Conservation (phyloP, 306 rosid genomes). For the Prinsepia uniflora region DNA sequence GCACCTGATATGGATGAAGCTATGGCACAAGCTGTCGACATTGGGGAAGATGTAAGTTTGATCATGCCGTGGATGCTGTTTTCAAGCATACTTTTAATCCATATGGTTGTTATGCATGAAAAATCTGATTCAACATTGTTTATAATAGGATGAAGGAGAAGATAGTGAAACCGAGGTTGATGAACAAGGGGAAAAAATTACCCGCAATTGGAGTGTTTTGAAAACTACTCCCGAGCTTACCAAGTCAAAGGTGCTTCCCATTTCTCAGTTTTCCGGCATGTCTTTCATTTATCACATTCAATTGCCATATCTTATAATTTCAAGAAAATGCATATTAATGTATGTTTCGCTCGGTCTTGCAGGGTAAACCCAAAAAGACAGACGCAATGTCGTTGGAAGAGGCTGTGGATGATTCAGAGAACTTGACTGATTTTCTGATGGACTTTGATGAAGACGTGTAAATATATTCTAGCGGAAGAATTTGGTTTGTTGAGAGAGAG, state of each 20-base stretch:
- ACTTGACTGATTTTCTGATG: constrained; percentile 84
- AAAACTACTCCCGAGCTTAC: constrained; percentile 67
- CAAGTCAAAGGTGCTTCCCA: constrained; percentile 62
- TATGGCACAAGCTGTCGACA: constrained; percentile 88
- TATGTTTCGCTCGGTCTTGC: constrained; percentile 23
- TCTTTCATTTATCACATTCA: background rate
- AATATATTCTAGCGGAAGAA: background rate
- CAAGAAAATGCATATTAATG: background rate
- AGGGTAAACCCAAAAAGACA: constrained; percentile 71
- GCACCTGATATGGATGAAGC: constrained; percentile 81
- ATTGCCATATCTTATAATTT: constrained; percentile 22
- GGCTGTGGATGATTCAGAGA: constrained; percentile 76
- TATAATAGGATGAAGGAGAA: constrained; percentile 64
- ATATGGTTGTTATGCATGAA: constrained; percentile 13
- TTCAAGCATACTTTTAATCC: constrained; percentile 6
- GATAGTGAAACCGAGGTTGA: constrained; percentile 68
- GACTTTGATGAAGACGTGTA: constrained; percentile 70
- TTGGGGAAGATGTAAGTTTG: constrained; percentile 85
- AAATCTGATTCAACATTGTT: constrained; percentile 20
- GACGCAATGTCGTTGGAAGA: constrained; percentile 63
- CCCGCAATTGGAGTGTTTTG: constrained; percentile 88
- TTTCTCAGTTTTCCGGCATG: constrained; percentile 6
- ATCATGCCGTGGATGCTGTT: constrained; percentile 2
- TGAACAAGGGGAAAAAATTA: constrained; percentile 54
- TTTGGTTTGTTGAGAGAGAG: background rate